Conservation (phyloP, 2,329 filamentous ascomycete genomes). For the Chaetomium strumarium region DNA sequence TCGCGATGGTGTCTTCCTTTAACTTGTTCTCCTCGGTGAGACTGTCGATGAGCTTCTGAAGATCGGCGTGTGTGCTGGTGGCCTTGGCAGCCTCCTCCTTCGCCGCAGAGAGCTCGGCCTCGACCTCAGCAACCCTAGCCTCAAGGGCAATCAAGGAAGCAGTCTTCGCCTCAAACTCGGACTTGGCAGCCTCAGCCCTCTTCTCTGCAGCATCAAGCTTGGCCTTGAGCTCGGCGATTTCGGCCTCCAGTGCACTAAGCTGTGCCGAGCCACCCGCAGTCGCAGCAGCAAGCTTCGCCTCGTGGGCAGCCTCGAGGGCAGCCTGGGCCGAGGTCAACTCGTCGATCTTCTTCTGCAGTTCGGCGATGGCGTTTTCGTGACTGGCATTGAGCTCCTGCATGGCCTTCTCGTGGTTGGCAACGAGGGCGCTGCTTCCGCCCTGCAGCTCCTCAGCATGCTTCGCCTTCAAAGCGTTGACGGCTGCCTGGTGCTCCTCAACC, state of each 20-base stretch:
- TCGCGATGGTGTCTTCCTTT: conserved; percentile 45
- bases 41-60: conserved; percentile 44
- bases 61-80: conserved; percentile 41
- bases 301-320: conserved; percentile 40
- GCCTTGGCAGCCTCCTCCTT: conserved; percentile 38
- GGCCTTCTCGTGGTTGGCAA: conserved; percentile 43
- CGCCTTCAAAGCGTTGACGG: conserved; percentile 46
- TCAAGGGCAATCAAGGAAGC: conserved; percentile 35
- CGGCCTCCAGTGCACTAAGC: conserved; percentile 45
- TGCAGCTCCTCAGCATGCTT: conserved; percentile 47
- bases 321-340: conserved; percentile 44
- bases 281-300: conserved; percentile 40
- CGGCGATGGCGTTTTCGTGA: conserved; percentile 43
- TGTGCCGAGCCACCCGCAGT: conserved; percentile 40
- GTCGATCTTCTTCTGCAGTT: conserved; percentile 51
- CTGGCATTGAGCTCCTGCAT: conserved; percentile 44
- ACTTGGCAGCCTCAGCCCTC: conserved; percentile 37
- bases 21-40: conserved; percentile 28
- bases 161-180: conserved; percentile 40
- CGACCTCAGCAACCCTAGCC: conserved; percentile 37
- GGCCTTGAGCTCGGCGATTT: conserved; percentile 46
- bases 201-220: conserved; percentile 44
- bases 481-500: conserved; percentile 44
- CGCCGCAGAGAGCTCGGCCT: conserved; percentile 42
- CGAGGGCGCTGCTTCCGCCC: conserved; percentile 39